Evolutionary conservation across 1,284 basidiomycete species (phyloP), one percentile per base, ranked within the genome.

Genomic region (Trichosporon inkin): DNA sequence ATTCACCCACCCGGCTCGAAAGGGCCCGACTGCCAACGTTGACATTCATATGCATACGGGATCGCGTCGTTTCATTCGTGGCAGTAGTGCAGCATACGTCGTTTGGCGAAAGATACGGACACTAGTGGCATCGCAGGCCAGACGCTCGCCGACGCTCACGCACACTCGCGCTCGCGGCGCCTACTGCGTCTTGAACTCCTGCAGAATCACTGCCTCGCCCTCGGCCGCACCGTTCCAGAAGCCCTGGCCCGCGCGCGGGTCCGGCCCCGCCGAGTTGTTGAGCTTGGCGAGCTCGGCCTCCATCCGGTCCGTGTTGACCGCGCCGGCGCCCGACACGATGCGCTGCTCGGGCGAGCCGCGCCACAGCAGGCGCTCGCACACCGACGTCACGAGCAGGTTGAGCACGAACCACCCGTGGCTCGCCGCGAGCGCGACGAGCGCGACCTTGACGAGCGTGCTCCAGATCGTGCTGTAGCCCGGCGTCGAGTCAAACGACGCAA

Each of bases 361-460:
- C 90, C 90, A 93, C 62, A 88, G 76, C 20, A 87, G 73, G 63
- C 84, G 82, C 77, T 90, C 88, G n/a, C 90, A 80, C 22, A 90
- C 65, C 65, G 86, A 87, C 17, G 86, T 79, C 57, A 92, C 83
- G n/a, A 84, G 62, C 17, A 79, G 80, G 6, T 86, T 82, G 51
- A 89, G 72, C 34, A 90, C 65, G 62, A 92, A 80, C 77, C 86
- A 92, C n/a, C 83, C 86, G 75, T 95, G 92, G 40, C 85, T 88
- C 13, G 90, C 87, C 3, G 84, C 82, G 44, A 95, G 82, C 1
- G 90, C 88, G 39, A 92, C 81, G 35, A 93, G 79, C 20, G 87
- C 78, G 22, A 91, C 86, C 17, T 85, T 85, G 56, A 85, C 68
- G 13, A 93, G 75, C 2, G 70, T 74, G 2, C 75, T 69, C 10